These are phyloP conservation scores for Suillus subalutaceus DNA, from an alignment of 768 basidiomycete genomes.

Conservation along the genomic window DNA sequence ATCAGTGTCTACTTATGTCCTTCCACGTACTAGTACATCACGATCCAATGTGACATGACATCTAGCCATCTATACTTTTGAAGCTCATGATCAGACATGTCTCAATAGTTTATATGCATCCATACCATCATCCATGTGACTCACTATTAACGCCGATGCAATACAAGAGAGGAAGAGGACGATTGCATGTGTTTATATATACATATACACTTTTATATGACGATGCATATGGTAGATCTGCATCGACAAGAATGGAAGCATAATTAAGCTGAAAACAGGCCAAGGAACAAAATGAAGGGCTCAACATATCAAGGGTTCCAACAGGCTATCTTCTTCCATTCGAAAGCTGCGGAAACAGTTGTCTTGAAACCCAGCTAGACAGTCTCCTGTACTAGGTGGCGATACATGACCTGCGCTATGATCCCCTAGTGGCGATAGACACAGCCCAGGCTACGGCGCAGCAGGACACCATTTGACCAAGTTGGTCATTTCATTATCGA, in stretches of 20 bases:
- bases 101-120: background rate
- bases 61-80: too few species aligned
- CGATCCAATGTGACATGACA: too few species aligned
- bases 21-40: background rate
- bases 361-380: background rate
- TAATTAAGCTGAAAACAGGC: background rate
- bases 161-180: background rate
- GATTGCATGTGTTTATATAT: background rate
- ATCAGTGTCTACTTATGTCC: background rate
- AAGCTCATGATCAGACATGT: background rate
- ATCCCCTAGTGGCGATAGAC: background rate
- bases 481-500: background rate
- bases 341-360: background rate
- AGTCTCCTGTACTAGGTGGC: background rate
- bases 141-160: background rate
- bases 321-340: background rate
- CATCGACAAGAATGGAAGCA: background rate
- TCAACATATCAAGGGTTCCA: background rate
- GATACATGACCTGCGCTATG: background rate
- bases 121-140: background rate
- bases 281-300: background rate
- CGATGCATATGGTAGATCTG: background rate
- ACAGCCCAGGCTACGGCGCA: background rate
- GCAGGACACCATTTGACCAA: background rate
- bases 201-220: too few species aligned